Evolutionary conservation across 2,329 filamentous ascomycete genomes (phyloP).

Genomic region (Rutstroemia sp.): DNA sequence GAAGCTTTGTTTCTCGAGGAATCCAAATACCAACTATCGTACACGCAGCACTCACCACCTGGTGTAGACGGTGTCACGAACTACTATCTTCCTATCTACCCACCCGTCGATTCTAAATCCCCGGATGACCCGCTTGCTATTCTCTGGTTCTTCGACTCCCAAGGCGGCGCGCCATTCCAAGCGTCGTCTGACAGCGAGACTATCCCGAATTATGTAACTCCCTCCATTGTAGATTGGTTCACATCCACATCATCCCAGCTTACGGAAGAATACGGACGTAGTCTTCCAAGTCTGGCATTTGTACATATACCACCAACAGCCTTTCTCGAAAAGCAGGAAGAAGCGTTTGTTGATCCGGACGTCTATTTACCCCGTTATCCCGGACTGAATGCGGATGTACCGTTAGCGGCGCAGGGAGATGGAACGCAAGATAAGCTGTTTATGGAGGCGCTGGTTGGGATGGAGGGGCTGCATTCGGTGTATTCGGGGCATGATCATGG

Average conservation of each 20-base stretch:
- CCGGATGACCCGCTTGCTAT: conserved; percentile 36
- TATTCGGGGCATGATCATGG: conserved; percentile 64
- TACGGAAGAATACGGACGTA: conserved; percentile 25
- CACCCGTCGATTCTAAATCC: conserved; percentile 12
- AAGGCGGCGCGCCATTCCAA: conserved; percentile 48
- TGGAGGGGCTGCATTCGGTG: conserved; percentile 46
- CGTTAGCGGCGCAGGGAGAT: conserved; percentile 27
- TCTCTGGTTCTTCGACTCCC: conserved; percentile 67
- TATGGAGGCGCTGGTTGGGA: conserved; percentile 52
- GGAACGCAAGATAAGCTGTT: conserved; percentile 48
- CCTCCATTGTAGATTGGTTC: conserved; percentile 40
- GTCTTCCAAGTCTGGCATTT: conserved; percentile 45
- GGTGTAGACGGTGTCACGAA: conserved; percentile 41
- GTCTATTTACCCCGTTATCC: conserved; percentile 35
- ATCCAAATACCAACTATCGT: conserved; percentile 28
- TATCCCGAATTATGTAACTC: conserved; percentile 38
- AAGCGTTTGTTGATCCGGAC: conserved; percentile 7
- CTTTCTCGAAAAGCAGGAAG: conserved; percentile 35
- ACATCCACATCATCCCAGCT: conserved; percentile 27
- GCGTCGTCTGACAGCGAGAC: conserved; percentile 21
- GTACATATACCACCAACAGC: conserved; percentile 45
- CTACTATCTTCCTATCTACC: conserved; percentile 46
- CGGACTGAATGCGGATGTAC: conserved; percentile 38
- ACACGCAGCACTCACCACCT: conserved; percentile 38
- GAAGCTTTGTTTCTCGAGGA: conserved; percentile 35